A percentile compares a stretch with the other conserved stretches of the same genome.
Evolutionary conservation across 2,329 filamentous ascomycete species (phyloP).

Genomic region (Ophiostoma angusticollis): DNA sequence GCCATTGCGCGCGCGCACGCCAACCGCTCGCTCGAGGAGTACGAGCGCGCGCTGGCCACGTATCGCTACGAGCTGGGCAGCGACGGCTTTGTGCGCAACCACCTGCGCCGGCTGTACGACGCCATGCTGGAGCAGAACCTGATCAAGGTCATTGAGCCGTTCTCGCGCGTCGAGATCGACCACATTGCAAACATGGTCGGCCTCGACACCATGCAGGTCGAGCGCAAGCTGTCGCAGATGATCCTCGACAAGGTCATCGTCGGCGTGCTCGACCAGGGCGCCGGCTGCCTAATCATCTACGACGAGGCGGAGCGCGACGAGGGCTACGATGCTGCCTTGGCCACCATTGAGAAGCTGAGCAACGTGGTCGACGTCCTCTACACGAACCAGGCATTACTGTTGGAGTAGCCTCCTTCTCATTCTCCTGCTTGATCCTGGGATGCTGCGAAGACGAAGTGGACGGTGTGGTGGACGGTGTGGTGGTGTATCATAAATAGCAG

Average conservation of each 20-base stretch:
- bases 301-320: constrained; percentile 91
- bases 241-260: constrained; percentile 98
- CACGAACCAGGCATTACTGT: constrained; percentile 88
- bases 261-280: constrained; percentile 90
- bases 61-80: constrained; percentile 90
- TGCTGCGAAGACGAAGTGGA: too few species aligned
- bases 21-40: constrained; percentile 92
- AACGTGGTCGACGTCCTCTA: constrained; percentile 96
- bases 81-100: constrained; percentile 93
- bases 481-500: too few species aligned
- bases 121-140: constrained; percentile 99
- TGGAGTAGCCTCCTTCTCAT: too few species aligned
- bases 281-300: constrained; percentile 93
- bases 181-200: constrained; percentile 98
- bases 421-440: too few species aligned
- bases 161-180: constrained; percentile 90
- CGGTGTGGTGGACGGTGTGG: too few species aligned
- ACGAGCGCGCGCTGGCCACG: constrained; percentile 79
- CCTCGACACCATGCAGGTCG: constrained; percentile 88
- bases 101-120: constrained; percentile 90
- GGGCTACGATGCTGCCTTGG: constrained; percentile 84
- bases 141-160: constrained; percentile 98
- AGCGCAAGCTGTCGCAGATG: constrained; percentile 98
- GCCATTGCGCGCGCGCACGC: constrained; percentile 90
- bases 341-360: constrained; percentile 93